These are phyloP conservation scores for Saccharomycopsis phalli DNA, from an alignment of 1,139 yeast genomes.

Conservation along the genomic window DNA sequence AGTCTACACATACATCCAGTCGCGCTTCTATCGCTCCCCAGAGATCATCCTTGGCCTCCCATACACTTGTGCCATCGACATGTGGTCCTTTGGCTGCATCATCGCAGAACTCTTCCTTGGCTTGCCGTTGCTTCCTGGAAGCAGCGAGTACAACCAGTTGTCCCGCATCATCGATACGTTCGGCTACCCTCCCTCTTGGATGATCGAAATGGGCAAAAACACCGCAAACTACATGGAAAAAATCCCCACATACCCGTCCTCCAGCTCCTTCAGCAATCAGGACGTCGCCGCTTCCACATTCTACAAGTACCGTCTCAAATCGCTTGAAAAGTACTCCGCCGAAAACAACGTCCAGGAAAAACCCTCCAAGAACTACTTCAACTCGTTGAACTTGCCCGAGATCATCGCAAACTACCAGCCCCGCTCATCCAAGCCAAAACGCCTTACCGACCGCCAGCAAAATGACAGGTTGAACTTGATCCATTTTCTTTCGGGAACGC, in stretches of 20 bases:
- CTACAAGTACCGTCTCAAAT: slow-evolving; percentile 32
- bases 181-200: slow-evolving; percentile 89
- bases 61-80: slow-evolving; percentile 84
- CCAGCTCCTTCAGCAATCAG: slow-evolving; percentile 2
- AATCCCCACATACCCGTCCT: slow-evolving; percentile 24
- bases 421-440: slow-evolving; percentile 31
- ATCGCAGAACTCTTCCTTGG: slow-evolving; percentile 91
- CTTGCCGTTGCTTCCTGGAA: slow-evolving; percentile 89
- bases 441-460: slow-evolving; percentile 59
- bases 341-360: slow-evolving; percentile 56
- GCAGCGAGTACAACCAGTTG: slow-evolving; percentile 87
- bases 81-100: slow-evolving; percentile 98
- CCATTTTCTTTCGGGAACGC: slow-evolving; percentile 70
- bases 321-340: slow-evolving; percentile 49
- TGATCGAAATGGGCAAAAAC: slow-evolving; percentile 92
- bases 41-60: slow-evolving; percentile 91
- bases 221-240: slow-evolving; percentile 62
- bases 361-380: slow-evolving; percentile 78
- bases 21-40: slow-evolving; percentile 92
- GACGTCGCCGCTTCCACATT: slow-evolving; percentile 24
- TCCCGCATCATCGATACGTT: slow-evolving; percentile 74
- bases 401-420: slow-evolving; percentile 61
- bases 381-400: slow-evolving; percentile 62
- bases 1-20: slow-evolving; percentile 87
- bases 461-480: slow-evolving; percentile 61